phyloP scores from a whole-genome alignment of 345 rosid species.

The Melastoma malabathricum region DNA sequence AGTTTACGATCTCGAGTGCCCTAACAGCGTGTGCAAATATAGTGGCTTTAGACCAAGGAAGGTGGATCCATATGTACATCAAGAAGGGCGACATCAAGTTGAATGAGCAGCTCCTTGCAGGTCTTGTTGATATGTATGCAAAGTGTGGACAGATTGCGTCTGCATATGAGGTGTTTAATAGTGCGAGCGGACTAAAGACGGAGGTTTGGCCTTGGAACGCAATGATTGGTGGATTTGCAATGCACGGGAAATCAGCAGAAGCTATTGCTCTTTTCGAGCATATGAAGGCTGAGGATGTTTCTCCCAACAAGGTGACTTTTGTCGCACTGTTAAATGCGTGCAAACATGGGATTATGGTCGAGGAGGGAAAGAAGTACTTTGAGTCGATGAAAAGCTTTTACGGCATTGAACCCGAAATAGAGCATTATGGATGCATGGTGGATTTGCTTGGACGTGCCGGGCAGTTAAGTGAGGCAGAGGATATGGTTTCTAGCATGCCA shows the following conservation, averaged over 20 bases:
- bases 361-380: slow-evolving; percentile 45
- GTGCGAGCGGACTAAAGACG: slow-evolving; percentile 46
- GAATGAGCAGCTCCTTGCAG: slow-evolving; percentile 34
- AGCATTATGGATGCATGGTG: slow-evolving; percentile 69
- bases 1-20: slow-evolving; percentile 42
- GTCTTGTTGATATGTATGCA: slow-evolving; percentile 73
- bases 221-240: slow-evolving; percentile 72
- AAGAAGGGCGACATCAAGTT: slow-evolving; percentile 22
- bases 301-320: slow-evolving; percentile 65
- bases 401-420: slow-evolving; percentile 40
- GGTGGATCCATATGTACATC: slow-evolving; percentile 33
- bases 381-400: slow-evolving; percentile 41
- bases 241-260: slow-evolving; percentile 52
- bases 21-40: slow-evolving; percentile 79
- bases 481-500: slow-evolving; percentile 44
- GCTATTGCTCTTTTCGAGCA: slow-evolving; percentile 49
- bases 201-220: slow-evolving; percentile 50
- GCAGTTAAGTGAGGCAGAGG: slow-evolving; percentile 49
- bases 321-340: slow-evolving; percentile 74
- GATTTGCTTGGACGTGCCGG: slow-evolving; percentile 81
- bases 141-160: slow-evolving; percentile 64
- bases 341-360: slow-evolving; percentile 49
- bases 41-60: slow-evolving; percentile 42
- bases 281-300: slow-evolving; percentile 37
- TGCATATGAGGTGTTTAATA: slow-evolving; percentile 43